phyloP scores from a whole-genome alignment of 495 filamentous ascomycete species.

The Jackrogersella minutella region DNA sequence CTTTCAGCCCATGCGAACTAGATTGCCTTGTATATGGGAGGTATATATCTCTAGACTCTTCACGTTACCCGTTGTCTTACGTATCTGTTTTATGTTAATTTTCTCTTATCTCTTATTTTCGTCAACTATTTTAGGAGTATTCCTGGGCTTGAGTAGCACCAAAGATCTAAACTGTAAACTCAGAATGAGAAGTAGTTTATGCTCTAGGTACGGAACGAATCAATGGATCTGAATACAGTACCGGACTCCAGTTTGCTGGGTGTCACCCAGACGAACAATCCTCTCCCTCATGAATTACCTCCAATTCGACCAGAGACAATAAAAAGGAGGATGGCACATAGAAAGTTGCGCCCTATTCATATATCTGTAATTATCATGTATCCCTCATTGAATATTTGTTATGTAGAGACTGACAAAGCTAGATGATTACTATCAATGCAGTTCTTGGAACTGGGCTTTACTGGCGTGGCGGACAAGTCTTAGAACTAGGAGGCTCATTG shows the following conservation, averaged over 20 bases:
- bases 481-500: slow-evolving; percentile 53
- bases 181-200: neutral
- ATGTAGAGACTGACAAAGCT: neutral
- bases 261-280: neutral
- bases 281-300: neutral
- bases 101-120: neutral
- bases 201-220: neutral
- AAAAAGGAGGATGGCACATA: slow-evolving; percentile 28
- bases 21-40: neutral
- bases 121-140: neutral
- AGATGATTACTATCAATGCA: slow-evolving; percentile 56
- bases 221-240: neutral
- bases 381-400: neutral
- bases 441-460: slow-evolving; percentile 60
- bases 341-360: slow-evolving; percentile 52
- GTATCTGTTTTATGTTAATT: neutral
- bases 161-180: neutral
- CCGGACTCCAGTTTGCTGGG: neutral
- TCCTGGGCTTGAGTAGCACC: neutral
- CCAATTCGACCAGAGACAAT: slow-evolving; percentile 6
- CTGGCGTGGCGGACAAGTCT: slow-evolving; percentile 52
- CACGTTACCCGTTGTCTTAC: neutral
- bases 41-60: neutral
- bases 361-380: slow-evolving; percentile 56
- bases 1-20: neutral